Evolutionary conservation across 2,329 filamentous ascomycete genomes (phyloP), one percentile per base, ranked within the genome.

Genomic region (Penicillium occitanis): DNA sequence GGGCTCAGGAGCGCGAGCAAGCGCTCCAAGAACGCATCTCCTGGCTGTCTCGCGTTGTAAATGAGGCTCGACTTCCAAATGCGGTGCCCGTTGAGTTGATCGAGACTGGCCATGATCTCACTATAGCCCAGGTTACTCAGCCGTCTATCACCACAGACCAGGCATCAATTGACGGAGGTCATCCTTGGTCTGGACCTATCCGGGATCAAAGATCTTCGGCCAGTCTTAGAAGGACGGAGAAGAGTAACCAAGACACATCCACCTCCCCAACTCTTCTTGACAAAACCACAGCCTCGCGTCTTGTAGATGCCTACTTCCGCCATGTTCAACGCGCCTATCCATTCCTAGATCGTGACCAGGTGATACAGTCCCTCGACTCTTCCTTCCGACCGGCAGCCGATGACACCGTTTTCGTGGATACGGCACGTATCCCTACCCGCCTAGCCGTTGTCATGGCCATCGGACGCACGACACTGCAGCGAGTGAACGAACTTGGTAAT

Each of bases 371-470:
- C 4, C 33, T 58, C 13, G 70, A 8, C 73, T 42, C 8, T 14
- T 33, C n/a, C 42, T 61, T 48, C 42, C 57, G 59, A 17, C 13
- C 25, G 25, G 48, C 22, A 14, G 3, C 13, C 22, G 13, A 51
- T 5, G 13, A 51, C 25, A 51, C 48, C 11, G 6, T 14, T 4
- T 30, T 30, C 13, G 7, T 28, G 22, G 22, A 51, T 5, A 17
- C 30, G 1, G 5, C 48, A 51, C 22, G 22, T 51, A 30, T 75
- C 35, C 75, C 76, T 4, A 82, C 77, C 4, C 65, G 79, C 4
- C 68, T 82, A 2, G 80, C 80, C 66, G 76, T 83, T 4, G 74
- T 82, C 68, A 81, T 82, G 78, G 80, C 81, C 28, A 82, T 83
- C 44, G 81, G 81, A 0, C 80, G 78, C 61, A 82, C 80, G 0